Conservation (phyloP, 1,284 basidiomycete species). For the Sporisorium iseilematis-ciliati region DNA sequence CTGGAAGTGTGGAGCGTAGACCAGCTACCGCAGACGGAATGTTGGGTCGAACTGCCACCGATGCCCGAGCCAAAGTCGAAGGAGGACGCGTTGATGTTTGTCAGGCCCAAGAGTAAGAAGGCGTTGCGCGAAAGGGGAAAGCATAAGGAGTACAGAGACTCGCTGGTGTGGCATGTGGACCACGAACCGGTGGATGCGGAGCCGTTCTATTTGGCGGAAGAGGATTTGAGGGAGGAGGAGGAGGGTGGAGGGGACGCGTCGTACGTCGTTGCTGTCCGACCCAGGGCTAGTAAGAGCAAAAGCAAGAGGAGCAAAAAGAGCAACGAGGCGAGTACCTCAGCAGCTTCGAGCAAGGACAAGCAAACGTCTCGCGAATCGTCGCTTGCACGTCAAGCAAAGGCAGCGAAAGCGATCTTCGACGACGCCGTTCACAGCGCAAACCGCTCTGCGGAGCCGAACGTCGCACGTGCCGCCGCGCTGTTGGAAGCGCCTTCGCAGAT, state of each 20-base stretch:
- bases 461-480: not conserved
- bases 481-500: not conserved
- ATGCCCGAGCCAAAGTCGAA: not conserved
- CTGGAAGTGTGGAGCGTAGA: slow-evolving; percentile 12
- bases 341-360: not conserved
- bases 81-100: slow-evolving; percentile 29
- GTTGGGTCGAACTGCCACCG: slow-evolving; percentile 33
- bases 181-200: slow-evolving; percentile 6
- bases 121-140: slow-evolving; percentile 17
- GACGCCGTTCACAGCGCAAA: not conserved
- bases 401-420: not conserved
- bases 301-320: not conserved
- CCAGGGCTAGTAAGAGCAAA: not conserved
- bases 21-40: slow-evolving; percentile 3
- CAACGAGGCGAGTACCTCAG: not conserved
- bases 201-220: slow-evolving; percentile 24
- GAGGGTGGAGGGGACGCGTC: not conserved
- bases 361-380: not conserved
- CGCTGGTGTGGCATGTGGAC: slow-evolving; percentile 16
- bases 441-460: not conserved
- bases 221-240: slow-evolving; percentile 15
- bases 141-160: slow-evolving; percentile 8
- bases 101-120: slow-evolving; percentile 16
- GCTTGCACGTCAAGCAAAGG: not conserved
- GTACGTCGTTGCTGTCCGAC: slow-evolving; percentile 19